Evolutionary conservation across 495 filamentous ascomycete species (phyloP).

Genomic region (Annulohypoxylon bovei): DNA sequence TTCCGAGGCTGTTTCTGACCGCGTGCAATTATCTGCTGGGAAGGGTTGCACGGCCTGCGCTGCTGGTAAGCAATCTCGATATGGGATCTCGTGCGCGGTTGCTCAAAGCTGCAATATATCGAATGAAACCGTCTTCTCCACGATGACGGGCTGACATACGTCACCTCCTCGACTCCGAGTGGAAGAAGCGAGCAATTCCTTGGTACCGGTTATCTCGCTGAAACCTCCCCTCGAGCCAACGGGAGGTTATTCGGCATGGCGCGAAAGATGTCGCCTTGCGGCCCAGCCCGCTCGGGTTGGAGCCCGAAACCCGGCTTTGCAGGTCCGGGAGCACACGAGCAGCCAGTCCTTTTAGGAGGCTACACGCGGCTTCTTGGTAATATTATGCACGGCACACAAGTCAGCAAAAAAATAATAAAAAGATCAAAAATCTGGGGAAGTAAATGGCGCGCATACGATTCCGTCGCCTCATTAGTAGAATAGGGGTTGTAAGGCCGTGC

Average conservation of each 20-base stretch:
- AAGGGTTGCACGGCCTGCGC: background rate
- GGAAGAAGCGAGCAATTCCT: background rate
- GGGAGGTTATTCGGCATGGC: background rate
- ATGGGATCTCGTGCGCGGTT: background rate
- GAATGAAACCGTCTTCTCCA: background rate
- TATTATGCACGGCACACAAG: background rate
- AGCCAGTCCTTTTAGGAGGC: background rate
- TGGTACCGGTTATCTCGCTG: background rate
- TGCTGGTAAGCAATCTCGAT: slow-evolving; percentile 2
- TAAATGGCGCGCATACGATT: background rate
- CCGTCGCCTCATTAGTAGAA: background rate
- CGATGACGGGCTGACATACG: slow-evolving; percentile 9
- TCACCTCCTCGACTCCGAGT: background rate
- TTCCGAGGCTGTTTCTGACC: background rate
- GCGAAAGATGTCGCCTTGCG: background rate
- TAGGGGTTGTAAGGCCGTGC: background rate
- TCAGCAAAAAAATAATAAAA: background rate
- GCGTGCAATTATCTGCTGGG: background rate
- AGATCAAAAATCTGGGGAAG: background rate
- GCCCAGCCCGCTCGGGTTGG: background rate
- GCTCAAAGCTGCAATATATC: slow-evolving; percentile 12
- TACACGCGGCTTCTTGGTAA: background rate
- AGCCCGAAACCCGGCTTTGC: slow-evolving; percentile 6
- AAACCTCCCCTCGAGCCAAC: background rate
- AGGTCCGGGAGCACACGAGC: background rate